These are phyloP conservation scores for Rhodocollybia butyracea DNA, from an alignment of 768 basidiomycete genomes.

Conservation along the genomic window DNA sequence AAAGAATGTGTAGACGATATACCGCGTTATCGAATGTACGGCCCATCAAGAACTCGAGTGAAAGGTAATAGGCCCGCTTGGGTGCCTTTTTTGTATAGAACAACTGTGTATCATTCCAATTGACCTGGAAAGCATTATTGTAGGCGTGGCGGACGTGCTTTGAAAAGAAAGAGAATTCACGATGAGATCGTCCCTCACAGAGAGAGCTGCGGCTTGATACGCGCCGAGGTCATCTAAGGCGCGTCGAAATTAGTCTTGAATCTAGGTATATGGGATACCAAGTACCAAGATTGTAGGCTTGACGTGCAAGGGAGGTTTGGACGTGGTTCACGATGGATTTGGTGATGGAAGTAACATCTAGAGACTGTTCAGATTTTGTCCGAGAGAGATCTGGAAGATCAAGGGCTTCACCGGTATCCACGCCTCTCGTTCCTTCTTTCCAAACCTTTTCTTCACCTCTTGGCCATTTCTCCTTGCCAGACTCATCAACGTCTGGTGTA, in stretches of 20 bases:
- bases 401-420: slow-evolving; percentile 49
- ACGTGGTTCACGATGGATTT: slow-evolving; percentile 80
- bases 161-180: slow-evolving; percentile 34
- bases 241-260: not conserved
- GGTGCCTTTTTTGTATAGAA: slow-evolving; percentile 78
- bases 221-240: slow-evolving; percentile 71
- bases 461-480: slow-evolving; percentile 85
- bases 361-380: not conserved
- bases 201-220: slow-evolving; percentile 88
- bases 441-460: slow-evolving; percentile 73
- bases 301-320: slow-evolving; percentile 86
- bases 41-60: slow-evolving; percentile 90
- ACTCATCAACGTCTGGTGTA: slow-evolving; percentile 69
- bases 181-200: slow-evolving; percentile 84
- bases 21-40: slow-evolving; percentile 70
- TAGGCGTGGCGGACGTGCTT: not conserved
- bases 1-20: slow-evolving; percentile 42
- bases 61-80: slow-evolving; percentile 93
- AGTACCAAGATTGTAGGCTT: slow-evolving; percentile 81
- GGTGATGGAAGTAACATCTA: slow-evolving; percentile 62
- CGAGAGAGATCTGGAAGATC: not conserved
- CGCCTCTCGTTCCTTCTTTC: slow-evolving; percentile 57
- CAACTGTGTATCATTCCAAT: slow-evolving; percentile 84
- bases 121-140: slow-evolving; percentile 41
- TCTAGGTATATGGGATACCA: not conserved